Base-by-base conservation (phyloP, 1,139 yeast species). In the Debaryomyces singareniensis region DNA sequence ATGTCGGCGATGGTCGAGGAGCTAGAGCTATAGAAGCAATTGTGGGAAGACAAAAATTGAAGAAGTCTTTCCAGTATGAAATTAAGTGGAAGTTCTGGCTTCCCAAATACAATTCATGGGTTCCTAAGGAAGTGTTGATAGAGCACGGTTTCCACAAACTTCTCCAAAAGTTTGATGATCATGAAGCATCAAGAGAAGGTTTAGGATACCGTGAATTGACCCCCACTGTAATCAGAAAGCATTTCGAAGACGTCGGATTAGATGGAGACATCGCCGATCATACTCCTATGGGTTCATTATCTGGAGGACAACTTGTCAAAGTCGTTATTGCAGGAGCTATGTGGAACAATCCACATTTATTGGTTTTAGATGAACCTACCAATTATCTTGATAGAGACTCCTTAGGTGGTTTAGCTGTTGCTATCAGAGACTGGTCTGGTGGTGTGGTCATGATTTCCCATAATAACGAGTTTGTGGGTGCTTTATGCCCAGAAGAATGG, bases 271-370 rank as follows among this genome's bases (percentile, higher is more conserved):
- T 91, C 62, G 97, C 97, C 24, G 96, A 91, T 57, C 97, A 91
- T 58, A 91, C 96, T 14, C 96, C 96, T 31, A 69, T 91, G 75
- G 97, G 97, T 13, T 86, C 96, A 7, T 70, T 91, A 40, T 87
- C 96, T 25, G 98, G 98, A 53, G 98, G 98, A 45, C 98, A 91
- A 68, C 73, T 89, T 54, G 98, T 91, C 40, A 91, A 91, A 64
- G 97, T 91, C 40, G 98, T 91, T 39, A 89, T 91, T 68, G 98
- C 98, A 12, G 97, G 97, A 61, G 97, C 97, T 42, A 91, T 91
- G 94, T 91, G 98, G 98, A 89, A 91, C 63, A 91, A 91, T 55
- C 98, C 98, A n/a, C 98, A 91, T 61, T 74, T 91, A 61, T 75
- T 91, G 42, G 98, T 91, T 25, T 72, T 91, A 43, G 98, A 91